phyloP scores from a whole-genome alignment of 805 yeast species.

The Cyberlindnera sargentensis region DNA sequence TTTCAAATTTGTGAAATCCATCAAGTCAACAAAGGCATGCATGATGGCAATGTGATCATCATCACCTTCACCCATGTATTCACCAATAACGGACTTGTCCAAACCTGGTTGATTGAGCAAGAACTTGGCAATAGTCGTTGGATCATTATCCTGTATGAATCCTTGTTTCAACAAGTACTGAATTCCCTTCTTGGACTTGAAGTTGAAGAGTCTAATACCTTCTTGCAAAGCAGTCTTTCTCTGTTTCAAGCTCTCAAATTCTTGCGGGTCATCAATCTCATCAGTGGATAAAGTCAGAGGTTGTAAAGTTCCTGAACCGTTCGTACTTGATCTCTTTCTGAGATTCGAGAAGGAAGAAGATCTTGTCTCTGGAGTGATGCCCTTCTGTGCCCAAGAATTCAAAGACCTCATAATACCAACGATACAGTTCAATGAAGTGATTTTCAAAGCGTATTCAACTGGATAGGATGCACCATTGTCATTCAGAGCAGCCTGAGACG shows the following conservation, averaged over 20 bases:
- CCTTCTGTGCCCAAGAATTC: conserved; percentile 80
- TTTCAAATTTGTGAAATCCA: conserved; percentile 62
- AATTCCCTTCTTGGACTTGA: conserved; percentile 78
- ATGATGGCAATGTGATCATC: conserved; percentile 70
- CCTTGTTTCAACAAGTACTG: conserved; percentile 51
- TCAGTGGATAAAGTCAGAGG: conserved; percentile 11
- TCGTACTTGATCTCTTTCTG: conserved; percentile 24
- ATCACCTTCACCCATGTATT: conserved; percentile 84
- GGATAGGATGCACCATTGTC: conserved; percentile 52
- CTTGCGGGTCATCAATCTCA: conserved; percentile 66
- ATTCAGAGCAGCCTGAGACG: conserved; percentile 43
- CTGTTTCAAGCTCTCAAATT: conserved; percentile 78
- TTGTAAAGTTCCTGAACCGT: conserved; percentile 14
- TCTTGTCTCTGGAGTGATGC: conserved; percentile 29
- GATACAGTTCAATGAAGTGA: conserved; percentile 71
- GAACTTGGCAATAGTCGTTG: conserved; percentile 68
- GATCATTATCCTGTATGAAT: conserved; percentile 54
- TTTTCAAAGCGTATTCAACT: conserved; percentile 75
- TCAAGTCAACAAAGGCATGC: conserved; percentile 88
- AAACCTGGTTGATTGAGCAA: conserved; percentile 67
- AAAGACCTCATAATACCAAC: conserved; percentile 79
- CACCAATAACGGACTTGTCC: conserved; percentile 83
- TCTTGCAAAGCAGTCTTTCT: conserved; percentile 76
- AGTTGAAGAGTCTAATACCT: conserved; percentile 74
- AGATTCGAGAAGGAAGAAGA: conserved; percentile 8